Percentiles rank a stretch among this genome's conserved stretches.
Evolutionary conservation across 164 flowering plant genomes (phyloP).

Genomic region (Magnolia changhungtana): DNA sequence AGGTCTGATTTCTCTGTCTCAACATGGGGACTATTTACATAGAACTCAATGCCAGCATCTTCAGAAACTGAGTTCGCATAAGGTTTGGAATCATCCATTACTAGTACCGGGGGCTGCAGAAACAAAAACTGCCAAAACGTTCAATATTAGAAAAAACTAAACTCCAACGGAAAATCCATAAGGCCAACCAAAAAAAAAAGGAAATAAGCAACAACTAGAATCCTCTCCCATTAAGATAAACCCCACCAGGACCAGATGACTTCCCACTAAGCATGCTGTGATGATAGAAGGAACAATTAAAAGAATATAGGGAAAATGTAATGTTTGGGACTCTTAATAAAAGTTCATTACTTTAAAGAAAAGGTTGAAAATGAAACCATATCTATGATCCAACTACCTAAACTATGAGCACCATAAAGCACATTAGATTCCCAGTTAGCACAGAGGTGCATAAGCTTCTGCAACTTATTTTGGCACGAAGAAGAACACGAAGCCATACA

Average conservation of each 20-base stretch:
- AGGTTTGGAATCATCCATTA: conserved; percentile 20
- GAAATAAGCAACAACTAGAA: not conserved
- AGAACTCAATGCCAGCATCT: conserved; percentile 6
- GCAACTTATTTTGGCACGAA: not conserved
- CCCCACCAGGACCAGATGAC: not conserved
- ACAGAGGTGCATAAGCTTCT: not conserved
- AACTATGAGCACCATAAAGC: not conserved
- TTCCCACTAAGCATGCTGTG: too few relatives aligned
- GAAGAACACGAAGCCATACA: not conserved
- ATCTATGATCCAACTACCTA: not conserved
- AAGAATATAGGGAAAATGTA: not conserved
- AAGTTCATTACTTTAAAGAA: not conserved
- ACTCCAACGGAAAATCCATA: not conserved
- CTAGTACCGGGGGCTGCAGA: conserved; percentile 6
- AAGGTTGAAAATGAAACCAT: not conserved
- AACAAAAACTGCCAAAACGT: conserved; percentile 21
- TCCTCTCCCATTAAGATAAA: not conserved
- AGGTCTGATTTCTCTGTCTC: not conserved
- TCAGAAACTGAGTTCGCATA: conserved; percentile 10
- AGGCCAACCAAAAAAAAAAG: not conserved
- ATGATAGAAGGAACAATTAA: not conserved
- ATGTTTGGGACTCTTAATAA: not conserved
- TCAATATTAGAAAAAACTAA: not conserved
- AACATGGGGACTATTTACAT: not conserved
- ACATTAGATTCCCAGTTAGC: not conserved